Evolutionary conservation across 2,329 filamentous ascomycete species (phyloP).

Genomic region (Cladophialophora carrionii): DNA sequence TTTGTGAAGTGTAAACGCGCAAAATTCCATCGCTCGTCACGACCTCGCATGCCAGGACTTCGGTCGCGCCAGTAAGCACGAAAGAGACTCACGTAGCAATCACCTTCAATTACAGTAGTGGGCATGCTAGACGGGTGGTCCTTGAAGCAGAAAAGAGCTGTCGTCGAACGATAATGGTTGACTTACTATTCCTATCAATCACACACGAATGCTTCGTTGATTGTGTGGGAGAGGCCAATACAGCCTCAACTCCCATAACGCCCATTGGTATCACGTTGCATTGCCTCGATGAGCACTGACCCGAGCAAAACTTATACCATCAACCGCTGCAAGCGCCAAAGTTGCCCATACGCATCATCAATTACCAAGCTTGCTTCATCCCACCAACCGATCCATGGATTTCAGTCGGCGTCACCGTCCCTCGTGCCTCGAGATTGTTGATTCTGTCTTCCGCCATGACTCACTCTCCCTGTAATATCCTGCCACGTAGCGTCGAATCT

Average conservation of each 20-base stretch:
- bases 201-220: not conserved
- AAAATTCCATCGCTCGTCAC: not conserved
- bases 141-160: not conserved
- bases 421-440: conserved; percentile 21
- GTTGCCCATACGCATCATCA: not conserved
- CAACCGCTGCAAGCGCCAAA: not conserved
- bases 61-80: not conserved
- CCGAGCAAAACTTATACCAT: not conserved
- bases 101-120: not conserved
- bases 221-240: not conserved
- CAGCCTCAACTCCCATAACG: not conserved
- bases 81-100: not conserved
- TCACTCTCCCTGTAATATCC: conserved; percentile 70
- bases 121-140: not conserved
- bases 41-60: not conserved
- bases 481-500: conserved; percentile 87
- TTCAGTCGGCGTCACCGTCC: conserved; percentile 18
- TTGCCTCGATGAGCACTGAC: not conserved
- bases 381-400: not conserved
- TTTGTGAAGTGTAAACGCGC: not conserved
- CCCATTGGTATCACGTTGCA: not conserved
- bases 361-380: not conserved
- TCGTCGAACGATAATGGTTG: not conserved
- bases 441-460: conserved; percentile 18
- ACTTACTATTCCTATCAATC: not conserved